Conservation (phyloP, 2,329 filamentous ascomycete species). For the Aspergillus pseudonomiae region DNA sequence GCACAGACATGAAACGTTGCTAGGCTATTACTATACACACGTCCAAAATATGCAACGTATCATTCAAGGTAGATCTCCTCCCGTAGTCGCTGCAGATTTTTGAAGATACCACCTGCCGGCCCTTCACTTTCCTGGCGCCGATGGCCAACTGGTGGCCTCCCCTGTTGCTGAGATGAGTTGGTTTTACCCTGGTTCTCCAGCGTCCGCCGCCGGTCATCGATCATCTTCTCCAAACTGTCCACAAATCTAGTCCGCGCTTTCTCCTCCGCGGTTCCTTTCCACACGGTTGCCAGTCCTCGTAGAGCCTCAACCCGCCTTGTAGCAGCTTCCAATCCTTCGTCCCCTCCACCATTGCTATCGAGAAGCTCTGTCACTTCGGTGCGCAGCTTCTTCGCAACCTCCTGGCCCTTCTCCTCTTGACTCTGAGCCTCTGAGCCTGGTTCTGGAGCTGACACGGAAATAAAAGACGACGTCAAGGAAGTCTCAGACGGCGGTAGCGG, state of each 20-base stretch:
- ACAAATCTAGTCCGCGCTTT: conserved; percentile 81
- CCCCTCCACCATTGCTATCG: conserved; percentile 59
- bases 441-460: conserved; percentile 87
- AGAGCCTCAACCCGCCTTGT: conserved; percentile 74
- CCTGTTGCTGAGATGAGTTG: conserved; percentile 23
- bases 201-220: conserved; percentile 69
- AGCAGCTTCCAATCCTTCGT: conserved; percentile 69
- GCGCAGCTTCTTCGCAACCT: conserved; percentile 68
- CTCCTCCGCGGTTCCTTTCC: conserved; percentile 95
- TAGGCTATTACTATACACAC: background rate
- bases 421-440: conserved; percentile 66
- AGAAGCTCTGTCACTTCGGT: conserved; percentile 72
- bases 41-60: conserved; percentile 6
- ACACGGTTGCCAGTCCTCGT: conserved; percentile 75
- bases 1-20: background rate
- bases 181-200: conserved; percentile 47
- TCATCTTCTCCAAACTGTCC: conserved; percentile 76
- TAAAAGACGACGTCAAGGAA: conserved; percentile 79
- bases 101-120: conserved; percentile 54
- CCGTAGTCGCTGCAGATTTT: conserved; percentile 55
- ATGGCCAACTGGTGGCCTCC: conserved; percentile 17
- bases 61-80: conserved; percentile 58
- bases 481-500: conserved; percentile 85
- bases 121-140: conserved; percentile 38
- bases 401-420: conserved; percentile 84